Evolutionary conservation across 208 protist species (phyloP).

Genomic region (Trypanosoma lewisi): DNA sequence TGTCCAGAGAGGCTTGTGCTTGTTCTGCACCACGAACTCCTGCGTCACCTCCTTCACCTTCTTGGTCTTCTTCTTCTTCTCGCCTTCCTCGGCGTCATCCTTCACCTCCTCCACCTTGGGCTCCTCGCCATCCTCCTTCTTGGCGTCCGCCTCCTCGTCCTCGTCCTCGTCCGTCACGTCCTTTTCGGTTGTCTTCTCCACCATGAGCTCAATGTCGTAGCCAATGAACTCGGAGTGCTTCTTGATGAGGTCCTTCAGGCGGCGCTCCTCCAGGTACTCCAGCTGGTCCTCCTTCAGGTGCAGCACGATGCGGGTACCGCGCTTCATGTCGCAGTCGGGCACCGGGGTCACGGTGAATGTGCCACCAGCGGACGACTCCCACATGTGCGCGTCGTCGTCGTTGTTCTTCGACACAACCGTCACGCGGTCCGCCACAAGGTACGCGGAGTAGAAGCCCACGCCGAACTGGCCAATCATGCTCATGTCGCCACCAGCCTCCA

Average conservation of each 20-base stretch:
- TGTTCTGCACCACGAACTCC: too few relatives aligned
- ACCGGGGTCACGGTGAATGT: constrained; percentile 95
- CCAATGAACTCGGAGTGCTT: too few relatives aligned
- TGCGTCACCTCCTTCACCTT: too few relatives aligned
- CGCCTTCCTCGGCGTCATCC: constrained; percentile 98
- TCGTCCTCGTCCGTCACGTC: constrained; percentile 88
- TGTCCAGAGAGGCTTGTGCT: too few relatives aligned
- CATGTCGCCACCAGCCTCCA: constrained; percentile 96
- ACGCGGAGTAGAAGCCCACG: constrained; percentile 99
- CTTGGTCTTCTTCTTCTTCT: too few relatives aligned
- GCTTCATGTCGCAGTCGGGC: constrained; percentile 80
- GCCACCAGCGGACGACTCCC: constrained; percentile 97
- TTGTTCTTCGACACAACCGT: constrained; percentile 97
- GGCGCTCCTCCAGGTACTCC: too few relatives aligned
- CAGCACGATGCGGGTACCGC: constrained; percentile 97
- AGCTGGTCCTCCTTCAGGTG: too few relatives aligned
- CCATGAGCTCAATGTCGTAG: too few relatives aligned
- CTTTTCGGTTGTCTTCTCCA: too few relatives aligned
- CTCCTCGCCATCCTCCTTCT: constrained; percentile 83
- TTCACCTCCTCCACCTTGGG: constrained; percentile 85
- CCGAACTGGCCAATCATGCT: constrained; percentile 99
- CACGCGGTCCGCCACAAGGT: constrained; percentile 98
- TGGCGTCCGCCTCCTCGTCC: constrained; percentile 82
- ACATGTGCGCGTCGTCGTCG: constrained; percentile 96
- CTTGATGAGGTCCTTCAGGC: too few relatives aligned